A percentile compares a stretch with the other conserved stretches of the same genome.
These are phyloP conservation scores for Aureobasidium uvarum DNA, from an alignment of 2,329 filamentous ascomycete species.

Conservation along the genomic window DNA sequence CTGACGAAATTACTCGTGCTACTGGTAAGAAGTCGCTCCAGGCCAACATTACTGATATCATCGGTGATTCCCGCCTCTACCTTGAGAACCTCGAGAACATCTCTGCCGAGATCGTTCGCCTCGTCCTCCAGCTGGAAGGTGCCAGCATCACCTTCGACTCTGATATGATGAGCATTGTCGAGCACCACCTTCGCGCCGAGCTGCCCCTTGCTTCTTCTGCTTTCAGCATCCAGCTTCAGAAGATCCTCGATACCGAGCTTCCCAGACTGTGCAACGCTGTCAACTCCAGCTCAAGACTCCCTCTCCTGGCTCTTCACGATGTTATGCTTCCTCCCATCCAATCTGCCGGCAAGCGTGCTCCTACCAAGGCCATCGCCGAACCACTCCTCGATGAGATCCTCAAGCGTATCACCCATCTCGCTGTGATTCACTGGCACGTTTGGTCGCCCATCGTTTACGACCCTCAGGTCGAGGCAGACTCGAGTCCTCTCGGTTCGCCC, in stretches of 20 bases:
- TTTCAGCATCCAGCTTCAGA: conserved; percentile 34
- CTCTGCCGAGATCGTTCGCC: conserved; percentile 48
- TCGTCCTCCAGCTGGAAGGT: conserved; percentile 41
- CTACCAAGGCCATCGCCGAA: background rate
- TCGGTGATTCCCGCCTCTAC: conserved; percentile 43
- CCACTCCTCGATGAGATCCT: conserved; percentile 58
- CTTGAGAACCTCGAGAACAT: conserved; percentile 45
- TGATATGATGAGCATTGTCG: conserved; percentile 38
- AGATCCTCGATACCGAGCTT: conserved; percentile 39
- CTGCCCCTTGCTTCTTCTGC: conserved; percentile 35
- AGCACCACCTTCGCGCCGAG: conserved; percentile 38
- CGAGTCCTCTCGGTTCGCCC: background rate
- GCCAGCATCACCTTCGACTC: conserved; percentile 35
- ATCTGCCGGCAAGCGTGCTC: conserved; percentile 29
- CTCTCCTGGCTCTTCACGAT: conserved; percentile 48
- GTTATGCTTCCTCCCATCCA: conserved; percentile 37
- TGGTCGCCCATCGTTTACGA: conserved; percentile 75
- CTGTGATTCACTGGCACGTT: conserved; percentile 84
- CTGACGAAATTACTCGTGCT: conserved; percentile 32
- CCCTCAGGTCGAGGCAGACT: conserved; percentile 29
- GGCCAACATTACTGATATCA: conserved; percentile 42
- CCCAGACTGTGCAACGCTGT: conserved; percentile 39
- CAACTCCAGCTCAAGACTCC: conserved; percentile 38
- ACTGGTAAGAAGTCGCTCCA: conserved; percentile 33
- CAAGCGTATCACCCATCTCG: conserved; percentile 75